Base-by-base conservation (phyloP, 495 filamentous ascomycete species). In the Entonaema liquescens region DNA sequence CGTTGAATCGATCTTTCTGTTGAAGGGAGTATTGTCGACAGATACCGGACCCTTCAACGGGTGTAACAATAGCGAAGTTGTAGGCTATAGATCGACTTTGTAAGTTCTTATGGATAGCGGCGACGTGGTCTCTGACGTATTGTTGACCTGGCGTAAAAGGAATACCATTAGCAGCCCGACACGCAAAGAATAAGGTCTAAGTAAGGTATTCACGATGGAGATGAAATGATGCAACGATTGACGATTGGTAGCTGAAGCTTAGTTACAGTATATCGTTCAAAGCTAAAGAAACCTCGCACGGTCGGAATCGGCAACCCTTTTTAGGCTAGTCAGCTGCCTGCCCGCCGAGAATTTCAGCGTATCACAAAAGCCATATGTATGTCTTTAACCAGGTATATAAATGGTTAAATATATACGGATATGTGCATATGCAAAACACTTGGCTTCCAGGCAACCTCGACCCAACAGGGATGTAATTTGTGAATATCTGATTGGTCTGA, bases 21-120 rank as follows among this genome's bases (percentile, higher is more conserved):
- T 62, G 60, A 17, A 75, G 31, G 8, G 49, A 38, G 42, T 72
- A 77, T 4, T 61, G 67, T 33, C 75, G 75, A 59, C 75, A 77
- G 17, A 68, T 23, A 17, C 57, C 50, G 21, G 28, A 29, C 1
- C 31, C 26, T 12, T 71, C 72, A 2, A 53, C 54, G 0, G 62
- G 26, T 8, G 6, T 11, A 31, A 58, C 42, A 21, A 67, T 21
- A 0, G n/a, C 5, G 15, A 72, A 21, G 25, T 36, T 21, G 60
- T 72, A 70, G 2, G 64, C 47, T 12, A 74, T 44, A 17, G 56
- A 28, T 19, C 52, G 68, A 19, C 28, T 63, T 31, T 55, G 49
- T 3, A 74, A 57, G 0, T 60, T 47, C 25, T 58, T 26, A n/a
- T 66, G 59, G 15, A 76, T 35, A 7, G 70, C 59, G 26, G 44